A percentile compares a stretch with the other conserved stretches of the same genome.
These are phyloP conservation scores for Platismatia glauca DNA, from an alignment of 495 filamentous ascomycete species.

Conservation along the genomic window DNA sequence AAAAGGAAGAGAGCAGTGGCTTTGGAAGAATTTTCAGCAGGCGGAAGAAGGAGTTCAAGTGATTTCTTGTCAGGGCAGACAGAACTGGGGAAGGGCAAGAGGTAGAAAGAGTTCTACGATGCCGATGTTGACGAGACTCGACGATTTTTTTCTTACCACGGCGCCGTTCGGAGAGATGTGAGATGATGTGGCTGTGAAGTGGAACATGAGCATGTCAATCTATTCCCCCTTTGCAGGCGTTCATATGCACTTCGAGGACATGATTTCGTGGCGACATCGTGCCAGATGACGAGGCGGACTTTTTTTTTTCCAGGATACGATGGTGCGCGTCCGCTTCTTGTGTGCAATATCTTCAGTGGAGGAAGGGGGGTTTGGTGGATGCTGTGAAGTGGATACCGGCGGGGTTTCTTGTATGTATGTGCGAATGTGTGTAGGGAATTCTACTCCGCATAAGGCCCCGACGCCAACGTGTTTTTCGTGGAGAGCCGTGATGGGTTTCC, in stretches of 20 bases:
- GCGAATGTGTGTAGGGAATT: too few species aligned
- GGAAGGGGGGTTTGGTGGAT: too few species aligned
- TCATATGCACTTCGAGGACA: background rate
- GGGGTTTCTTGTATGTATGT: too few species aligned
- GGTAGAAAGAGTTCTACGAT: background rate
- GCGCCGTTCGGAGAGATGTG: background rate
- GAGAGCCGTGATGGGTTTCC: too few species aligned
- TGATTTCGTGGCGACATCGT: background rate
- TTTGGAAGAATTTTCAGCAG: constrained; percentile 14
- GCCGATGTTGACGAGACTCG: background rate
- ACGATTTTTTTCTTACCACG: background rate
- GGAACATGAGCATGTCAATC: background rate
- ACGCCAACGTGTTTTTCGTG: too few species aligned
- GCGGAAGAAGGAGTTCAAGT: constrained; percentile 11
- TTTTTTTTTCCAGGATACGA: background rate
- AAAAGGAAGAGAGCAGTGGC: constrained; percentile 15
- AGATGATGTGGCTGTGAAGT: background rate
- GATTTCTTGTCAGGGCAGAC: background rate
- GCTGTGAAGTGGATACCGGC: too few species aligned
- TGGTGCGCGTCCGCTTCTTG: too few species aligned
- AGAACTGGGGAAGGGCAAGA: background rate
- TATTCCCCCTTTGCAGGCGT: constrained; percentile 1
- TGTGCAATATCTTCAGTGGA: too few species aligned
- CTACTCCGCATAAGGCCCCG: too few species aligned
- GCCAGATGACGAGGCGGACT: background rate